Base-by-base conservation (phyloP, 768 basidiomycete species). In the Russula sp. region DNA sequence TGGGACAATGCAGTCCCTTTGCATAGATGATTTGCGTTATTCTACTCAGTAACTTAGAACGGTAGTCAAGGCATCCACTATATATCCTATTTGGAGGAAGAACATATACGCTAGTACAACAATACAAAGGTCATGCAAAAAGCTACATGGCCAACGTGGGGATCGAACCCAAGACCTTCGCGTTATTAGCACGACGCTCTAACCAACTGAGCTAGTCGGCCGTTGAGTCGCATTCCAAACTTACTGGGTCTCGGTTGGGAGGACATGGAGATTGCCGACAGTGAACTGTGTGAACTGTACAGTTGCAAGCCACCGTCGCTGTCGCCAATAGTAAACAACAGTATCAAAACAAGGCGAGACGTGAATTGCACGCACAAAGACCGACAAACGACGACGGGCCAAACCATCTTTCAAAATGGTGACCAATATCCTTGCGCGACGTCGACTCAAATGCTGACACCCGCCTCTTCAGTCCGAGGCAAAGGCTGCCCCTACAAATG, bases 161-260 rank as follows among this genome's bases (percentile, higher is more conserved):
- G 68, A 64, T 69, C 68, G 68, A 69, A 69, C 68, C 68, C 68
- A 67, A 67, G 68, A 69, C 68, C 68, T 69, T 69, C 68, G 68
- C 60, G 64, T 65, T 81, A 85, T 86, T 88, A 88, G 86, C 83
- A 86, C 86, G 83, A 88, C 86, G 87, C 87, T 88, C 87, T 88
- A 88, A 89, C 87, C 88, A 88, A 78, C 88, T 90, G 87, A 90
- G 88, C 87, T 88, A 89, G 85, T 83, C 87, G 86, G 87, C 87
- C 86, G 58, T 67, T 29, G 25, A 29, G 3, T 29, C 3, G 1
- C 25, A 29, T 29, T 2, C 3, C 25, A 2, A 3, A 29, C n/a
- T 36, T 46, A n/a, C 8, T 35, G 11, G 8, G 8, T 35, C 32
- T 56, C 1, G 34, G 2, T 36, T 29, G 25, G 32, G n/a, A 45